Base-by-base conservation (phyloP, 1,284 basidiomycete genomes). In the Chiua sp. region DNA sequence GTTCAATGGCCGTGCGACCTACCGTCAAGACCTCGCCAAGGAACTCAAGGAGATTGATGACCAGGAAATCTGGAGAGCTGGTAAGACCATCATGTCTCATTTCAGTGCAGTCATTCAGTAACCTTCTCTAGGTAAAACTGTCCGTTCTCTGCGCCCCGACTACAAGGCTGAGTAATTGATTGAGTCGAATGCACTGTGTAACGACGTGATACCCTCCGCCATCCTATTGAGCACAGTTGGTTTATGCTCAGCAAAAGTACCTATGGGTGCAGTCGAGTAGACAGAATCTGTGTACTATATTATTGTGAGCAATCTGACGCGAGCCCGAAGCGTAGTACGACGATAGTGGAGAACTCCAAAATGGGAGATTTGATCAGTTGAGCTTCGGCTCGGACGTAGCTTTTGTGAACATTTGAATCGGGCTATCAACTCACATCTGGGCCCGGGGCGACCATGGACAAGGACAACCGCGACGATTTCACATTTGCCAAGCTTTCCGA, bases 51-150 rank as follows among this genome's bases (percentile, higher is more conserved):
- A 94, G 78, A 98, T 99, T 72, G 91, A 98, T 80, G 86, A 93
- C 73, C 94, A 96, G 79, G 97, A 99, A 84, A 98, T 99, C 79
- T 99, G 97, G 96, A 83, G 93, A 67, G 96, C 96, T 67, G 94
- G 92, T 84, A 80, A 77, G 86, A 42, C 5, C 15, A 39, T 35
- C 20, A 56, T 4, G n/a, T 42, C 47, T 48, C 49, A 18, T 28
- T 47, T 11, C 22, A 16, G 35, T 46, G 23, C 50, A 52, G 23
- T 62, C 48, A 47, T 52, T 65, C 23, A 66, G n/a, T 57, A 30
- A 15, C 13, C n/a, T 20, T 54, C 15, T 56, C 28, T 57, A 87
- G 88, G 90, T 76, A 91, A 91, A 78, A 82, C 82, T 55, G 90
- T 93, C 50, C 87, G 91, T 58, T 90, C 88, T 12, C 76, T 93